Evolutionary conservation across 345 rosid species (phyloP), one percentile per base, ranked within the genome.

Genomic region (Stellera chamaejasme): DNA sequence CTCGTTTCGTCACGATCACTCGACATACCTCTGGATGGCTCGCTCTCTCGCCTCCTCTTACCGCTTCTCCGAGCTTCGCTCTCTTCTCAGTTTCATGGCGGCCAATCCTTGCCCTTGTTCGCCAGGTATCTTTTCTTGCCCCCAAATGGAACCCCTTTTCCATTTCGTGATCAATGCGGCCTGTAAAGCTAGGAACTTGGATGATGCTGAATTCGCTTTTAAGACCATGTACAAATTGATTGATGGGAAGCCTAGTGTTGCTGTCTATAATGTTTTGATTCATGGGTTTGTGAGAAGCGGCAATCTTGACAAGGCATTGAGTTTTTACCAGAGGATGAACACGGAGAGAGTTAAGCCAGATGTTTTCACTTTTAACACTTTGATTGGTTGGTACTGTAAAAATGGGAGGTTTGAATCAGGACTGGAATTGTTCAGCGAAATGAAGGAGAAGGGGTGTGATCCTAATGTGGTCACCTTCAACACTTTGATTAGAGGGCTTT

Each of bases 391-490:
- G 47, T 85, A 79, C 66, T 82, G 88, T 55, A 76, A 67, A 71
- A 77, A 62, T 50, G 63, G 56, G 15, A 71, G 58, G 55, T 85
- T 88, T 51, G 79, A 71, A 1, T 55, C 67, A 69, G 96, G 86
- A 26, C 64, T 91, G 73, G 72, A 73, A 50, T 48, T 91, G 79
- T 88, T 91, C 62, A 74, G 63, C 62, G 95, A 88, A 64, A 91
- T 91, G 98, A 79, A 52, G 56, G 85, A 76, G 64, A 75, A 61
- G 60, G 85, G 95, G 5, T 88, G 90, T 60, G 65, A 59, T 8
- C 96, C 98, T 0, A 83, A 88, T 77, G 95, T 82, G 54, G 78
- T 83, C 66, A 91, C 78, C 65, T 91, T 91, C 43, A 91, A 91
- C 56, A 88, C 95, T 64, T 54, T 91, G 79, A 88, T 91, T 25